Evolutionary conservation across 768 basidiomycete genomes (phyloP), one percentile per base, ranked within the genome.

Genomic region (Peribolospora kevripleyi): DNA sequence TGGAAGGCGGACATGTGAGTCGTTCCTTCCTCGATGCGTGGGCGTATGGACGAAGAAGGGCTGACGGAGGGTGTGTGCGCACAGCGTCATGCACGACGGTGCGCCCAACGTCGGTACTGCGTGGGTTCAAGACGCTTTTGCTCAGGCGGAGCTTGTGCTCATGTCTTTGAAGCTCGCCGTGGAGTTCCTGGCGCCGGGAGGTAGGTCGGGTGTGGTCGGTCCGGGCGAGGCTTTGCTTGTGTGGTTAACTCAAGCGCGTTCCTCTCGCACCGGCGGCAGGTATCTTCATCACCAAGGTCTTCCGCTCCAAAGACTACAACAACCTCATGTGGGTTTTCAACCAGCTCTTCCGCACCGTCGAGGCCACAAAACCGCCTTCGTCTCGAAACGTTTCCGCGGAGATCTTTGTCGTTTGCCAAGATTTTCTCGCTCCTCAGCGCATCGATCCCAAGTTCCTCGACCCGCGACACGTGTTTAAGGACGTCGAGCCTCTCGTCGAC

Each of bases 41-140:
- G 40, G 5, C 40, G 6, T 14, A 13, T 6, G 5, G 39, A 42
- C 7, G n/a, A 10, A 8, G n/a, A 10, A 8, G 25, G 10, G 51
- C 40, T 8, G 37, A 41, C 51, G 48, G 38, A 49, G 37, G 3
- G 2, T 46, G 14, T 10, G 14, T 46, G 46, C 7, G 37, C 45
- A 14, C 53, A 62, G 61, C 53, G 88, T 98, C 10, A 76, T 98
- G 56, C 93, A 98, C 66, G 93, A 98, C 68, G 93, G 93, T 71
- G 93, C 93, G 46, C 93, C 93, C 36, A 98, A 98, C 67, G 93
- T 98, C 67, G 93, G 93, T 72, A 85, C 86, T 8, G 93, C 93
- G 9, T 98, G 93, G 93, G 77, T 95, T 60, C 93, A 97, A 67
- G 93, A 98, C 69, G 93, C 93, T 0, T 98, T 88, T 71, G 78